A percentile compares a stretch with the other conserved stretches of the same genome.
Conservation (phyloP, 768 basidiomycete genomes). For the Boletus sp. region DNA sequence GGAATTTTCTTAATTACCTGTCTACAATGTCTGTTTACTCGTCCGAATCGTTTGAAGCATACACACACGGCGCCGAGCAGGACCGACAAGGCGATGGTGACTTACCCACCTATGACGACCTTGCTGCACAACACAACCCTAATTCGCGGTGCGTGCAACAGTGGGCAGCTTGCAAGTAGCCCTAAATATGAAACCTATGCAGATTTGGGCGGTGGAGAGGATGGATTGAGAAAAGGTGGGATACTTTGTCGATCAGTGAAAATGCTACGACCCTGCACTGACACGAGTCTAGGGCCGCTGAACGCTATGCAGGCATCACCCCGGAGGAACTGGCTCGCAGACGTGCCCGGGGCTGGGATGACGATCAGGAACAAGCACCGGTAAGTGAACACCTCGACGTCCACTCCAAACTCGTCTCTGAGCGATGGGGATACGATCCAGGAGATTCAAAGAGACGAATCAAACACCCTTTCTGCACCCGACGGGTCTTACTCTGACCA, state of each 20-base stretch:
- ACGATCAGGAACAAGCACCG: conserved; percentile 27
- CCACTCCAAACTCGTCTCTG: conserved; percentile 3
- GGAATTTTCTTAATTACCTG: neutral
- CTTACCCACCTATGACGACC: conserved; percentile 77
- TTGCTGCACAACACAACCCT: conserved; percentile 71
- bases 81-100: conserved; percentile 47
- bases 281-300: conserved; percentile 61
- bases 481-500: conserved; percentile 8
- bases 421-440: conserved; percentile 4
- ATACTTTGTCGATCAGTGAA: neutral
- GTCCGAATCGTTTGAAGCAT: conserved; percentile 23
- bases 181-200: conserved; percentile 2
- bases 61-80: conserved; percentile 36
- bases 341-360: conserved; percentile 70
- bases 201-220: conserved; percentile 85
- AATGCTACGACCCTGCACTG: neutral
- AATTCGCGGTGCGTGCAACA: conserved; percentile 64
- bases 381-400: conserved; percentile 11
- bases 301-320: conserved; percentile 66
- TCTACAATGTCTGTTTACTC: conserved; percentile 21
- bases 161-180: neutral
- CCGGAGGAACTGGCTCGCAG: conserved; percentile 55
- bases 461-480: neutral
- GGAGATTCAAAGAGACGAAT: conserved; percentile 14
- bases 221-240: conserved; percentile 86